A percentile compares a stretch with the other conserved stretches of the same genome.
phyloP scores from a whole-genome alignment of 345 rosid species.

The Viola odorata region DNA sequence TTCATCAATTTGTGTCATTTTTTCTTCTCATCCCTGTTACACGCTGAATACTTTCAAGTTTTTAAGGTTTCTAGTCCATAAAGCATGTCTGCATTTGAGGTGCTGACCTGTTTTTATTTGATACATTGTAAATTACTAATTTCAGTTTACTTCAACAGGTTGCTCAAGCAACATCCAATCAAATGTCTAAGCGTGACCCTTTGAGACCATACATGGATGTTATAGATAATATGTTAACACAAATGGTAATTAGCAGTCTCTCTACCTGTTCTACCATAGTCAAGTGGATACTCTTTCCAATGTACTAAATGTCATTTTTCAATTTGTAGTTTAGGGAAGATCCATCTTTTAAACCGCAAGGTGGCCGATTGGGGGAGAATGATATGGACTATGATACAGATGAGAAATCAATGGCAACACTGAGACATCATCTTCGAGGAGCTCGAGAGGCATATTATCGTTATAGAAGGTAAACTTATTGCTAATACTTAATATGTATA shows the following conservation, averaged over 20 bases:
- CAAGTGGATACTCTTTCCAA: not conserved
- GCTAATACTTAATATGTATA: conserved; percentile 2
- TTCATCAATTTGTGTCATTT: no score
- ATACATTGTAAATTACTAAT: not conserved
- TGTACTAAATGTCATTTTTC: conserved; percentile 17
- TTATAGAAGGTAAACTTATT: conserved; percentile 65
- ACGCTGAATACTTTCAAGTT: no score
- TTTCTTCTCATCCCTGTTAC: no score
- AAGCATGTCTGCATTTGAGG: not conserved
- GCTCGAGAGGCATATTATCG: conserved; percentile 94
- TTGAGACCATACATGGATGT: conserved; percentile 95
- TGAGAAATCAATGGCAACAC: conserved; percentile 98
- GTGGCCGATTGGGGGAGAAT: conserved; percentile 94
- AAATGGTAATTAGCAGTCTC: conserved; percentile 54
- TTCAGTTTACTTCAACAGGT: conserved; percentile 49
- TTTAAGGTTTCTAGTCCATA: no score
- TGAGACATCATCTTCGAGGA: conserved; percentile 87
- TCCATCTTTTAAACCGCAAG: conserved; percentile 96
- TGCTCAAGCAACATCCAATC: conserved; percentile 98
- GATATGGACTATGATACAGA: conserved; percentile 99
- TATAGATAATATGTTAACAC: conserved; percentile 77
- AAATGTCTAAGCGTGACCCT: conserved; percentile 99
- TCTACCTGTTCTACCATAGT: not conserved
- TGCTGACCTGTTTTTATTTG: not conserved
- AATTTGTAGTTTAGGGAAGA: conserved; percentile 71